Base-by-base conservation (phyloP, 2,329 filamentous ascomycete genomes). In the Aspergillus pseudotamarii region DNA sequence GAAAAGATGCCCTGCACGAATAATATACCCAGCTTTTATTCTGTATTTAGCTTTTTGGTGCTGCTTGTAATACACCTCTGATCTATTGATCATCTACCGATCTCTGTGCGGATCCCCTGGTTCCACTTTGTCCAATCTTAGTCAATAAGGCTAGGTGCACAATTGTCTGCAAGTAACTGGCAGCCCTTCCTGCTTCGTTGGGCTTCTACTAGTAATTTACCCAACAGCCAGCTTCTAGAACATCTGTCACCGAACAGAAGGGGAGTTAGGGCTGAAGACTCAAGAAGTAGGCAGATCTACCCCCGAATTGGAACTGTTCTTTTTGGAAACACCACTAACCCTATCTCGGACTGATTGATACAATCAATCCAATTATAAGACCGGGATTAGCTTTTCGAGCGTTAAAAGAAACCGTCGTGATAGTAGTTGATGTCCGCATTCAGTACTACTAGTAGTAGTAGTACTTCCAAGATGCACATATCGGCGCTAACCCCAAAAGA, bases 21-120 rank as follows among this genome's bases (percentile, higher is more conserved):
- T 38, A 21, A 55, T 55, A 55, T 55, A 55, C 51, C 51, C 51
- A 55, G 21, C 32, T 54, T 55, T 19, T 55, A 34, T 23, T 38
- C 32, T 41, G 51, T 32, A 55, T 38, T 41, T 54, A 54, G 19
- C 21, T 34, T 34, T 53, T 21, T 36, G 38, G 19, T 55, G n/a
- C 36, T 38, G 51, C 23, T 26, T 55, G 34, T 41, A 55, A 55
- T 38, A 26, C 30, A 55, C n/a, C 21, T 51, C n/a, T 51, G 16
- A n/a, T 51, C 19, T 55, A 21, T 19, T 55, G 32, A 55, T 21
- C 19, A 14, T n/a, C n/a, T 34, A n/a, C 30, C 10, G 14, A 36
- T 23, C 16, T 8, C 28, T 9, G 12, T 16, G 21, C 16, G n/a
- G 21, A 14, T 12, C 23, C 23, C 3, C 14, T 50, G 14, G 14